phyloP scores from a whole-genome alignment of 495 filamentous ascomycete species.

The Aspergillus sclerotiicarbonarius region DNA sequence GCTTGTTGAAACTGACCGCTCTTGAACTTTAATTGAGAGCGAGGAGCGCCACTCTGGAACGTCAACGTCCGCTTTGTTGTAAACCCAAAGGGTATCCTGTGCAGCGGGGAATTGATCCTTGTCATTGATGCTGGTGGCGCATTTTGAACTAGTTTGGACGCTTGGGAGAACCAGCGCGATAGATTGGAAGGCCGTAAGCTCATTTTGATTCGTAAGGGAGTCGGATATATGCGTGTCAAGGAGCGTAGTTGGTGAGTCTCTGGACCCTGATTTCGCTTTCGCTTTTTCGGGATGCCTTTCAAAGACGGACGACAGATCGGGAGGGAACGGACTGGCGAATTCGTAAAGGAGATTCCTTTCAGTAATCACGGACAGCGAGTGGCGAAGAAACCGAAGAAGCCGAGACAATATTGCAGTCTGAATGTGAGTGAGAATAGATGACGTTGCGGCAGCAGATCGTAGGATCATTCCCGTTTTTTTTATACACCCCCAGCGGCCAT shows the following conservation, averaged over 20 bases:
- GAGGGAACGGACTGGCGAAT: not conserved
- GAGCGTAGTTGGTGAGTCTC: not conserved
- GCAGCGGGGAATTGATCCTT: not conserved
- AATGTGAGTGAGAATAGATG: not conserved
- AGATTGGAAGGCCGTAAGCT: slow-evolving; percentile 18
- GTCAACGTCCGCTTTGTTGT: not conserved
- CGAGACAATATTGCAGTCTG: not conserved
- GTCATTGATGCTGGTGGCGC: slow-evolving; percentile 2
- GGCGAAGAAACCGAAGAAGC: not conserved
- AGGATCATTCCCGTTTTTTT: not conserved
- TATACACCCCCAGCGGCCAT: not conserved
- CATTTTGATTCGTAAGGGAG: slow-evolving; percentile 14
- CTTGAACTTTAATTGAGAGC: not conserved
- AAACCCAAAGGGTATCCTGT: slow-evolving; percentile 2
- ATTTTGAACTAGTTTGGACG: slow-evolving; percentile 17
- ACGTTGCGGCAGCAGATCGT: not conserved
- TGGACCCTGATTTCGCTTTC: too few species aligned
- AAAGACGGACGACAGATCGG: not conserved
- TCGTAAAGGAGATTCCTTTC: not conserved
- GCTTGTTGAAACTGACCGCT: slow-evolving; percentile 3
- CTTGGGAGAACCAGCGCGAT: slow-evolving; percentile 26
- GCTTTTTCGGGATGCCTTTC: not conserved
- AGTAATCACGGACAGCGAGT: not conserved
- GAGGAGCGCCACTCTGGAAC: not conserved
- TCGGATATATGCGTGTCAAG: not conserved